phyloP scores from a whole-genome alignment of 805 yeast genomes.

The Jamesozyma piceae region DNA sequence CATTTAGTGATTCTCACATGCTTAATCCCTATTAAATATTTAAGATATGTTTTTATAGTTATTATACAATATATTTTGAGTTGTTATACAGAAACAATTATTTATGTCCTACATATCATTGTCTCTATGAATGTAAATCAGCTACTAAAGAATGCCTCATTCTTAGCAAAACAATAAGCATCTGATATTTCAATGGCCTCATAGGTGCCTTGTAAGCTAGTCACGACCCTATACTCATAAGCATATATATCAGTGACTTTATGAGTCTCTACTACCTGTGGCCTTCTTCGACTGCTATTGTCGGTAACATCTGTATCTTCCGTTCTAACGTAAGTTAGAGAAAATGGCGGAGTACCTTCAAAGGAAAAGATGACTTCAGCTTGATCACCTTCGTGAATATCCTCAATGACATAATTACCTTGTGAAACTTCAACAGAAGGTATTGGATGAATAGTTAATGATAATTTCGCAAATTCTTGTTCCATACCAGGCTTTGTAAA shows the following conservation, averaged over 20 bases:
- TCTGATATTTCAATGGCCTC: constrained; percentile 89
- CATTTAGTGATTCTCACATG: too few species aligned
- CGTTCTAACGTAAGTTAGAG: constrained; percentile 73
- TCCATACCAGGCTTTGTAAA: constrained; percentile 35
- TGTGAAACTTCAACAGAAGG: constrained; percentile 78
- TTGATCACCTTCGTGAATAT: constrained; percentile 90
- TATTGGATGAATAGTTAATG: constrained; percentile 41
- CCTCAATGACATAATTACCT: constrained; percentile 67
- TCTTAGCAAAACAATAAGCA: constrained; percentile 56
- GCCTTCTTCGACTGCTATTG: constrained; percentile 35
- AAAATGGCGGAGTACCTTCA: constrained; percentile 85
- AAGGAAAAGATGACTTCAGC: constrained; percentile 79
- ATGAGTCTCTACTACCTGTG: constrained; percentile 51
- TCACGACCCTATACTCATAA: constrained; percentile 58
- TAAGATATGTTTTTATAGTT: too few species aligned
- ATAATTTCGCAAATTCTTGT: constrained; percentile 27
- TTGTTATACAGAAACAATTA: too few species aligned
- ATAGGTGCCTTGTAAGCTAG: constrained; percentile 85
- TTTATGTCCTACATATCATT: too few species aligned
- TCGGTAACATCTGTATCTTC: constrained; percentile 37
- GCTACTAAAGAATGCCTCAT: constrained; percentile 28
- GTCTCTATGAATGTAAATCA: constrained; percentile 5
- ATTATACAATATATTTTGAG: too few species aligned
- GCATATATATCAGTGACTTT: constrained; percentile 54
- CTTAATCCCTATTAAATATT: too few species aligned